Percentiles rank a stretch among this genome's conserved stretches.
phyloP scores from a whole-genome alignment of 108 stramenopile species.

The Nitzschia sp. region DNA sequence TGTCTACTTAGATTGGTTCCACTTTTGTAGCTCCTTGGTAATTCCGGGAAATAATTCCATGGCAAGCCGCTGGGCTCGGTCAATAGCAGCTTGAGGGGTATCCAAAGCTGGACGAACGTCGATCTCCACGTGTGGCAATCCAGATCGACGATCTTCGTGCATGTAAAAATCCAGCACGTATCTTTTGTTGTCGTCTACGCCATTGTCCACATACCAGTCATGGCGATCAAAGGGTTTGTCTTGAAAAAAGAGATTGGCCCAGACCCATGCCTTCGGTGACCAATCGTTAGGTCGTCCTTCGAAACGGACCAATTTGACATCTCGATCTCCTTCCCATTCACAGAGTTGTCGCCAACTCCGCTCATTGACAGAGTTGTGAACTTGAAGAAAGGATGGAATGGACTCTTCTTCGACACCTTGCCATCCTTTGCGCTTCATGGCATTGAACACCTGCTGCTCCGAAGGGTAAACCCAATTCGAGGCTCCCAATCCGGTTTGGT shows the following conservation, averaged over 20 bases:
- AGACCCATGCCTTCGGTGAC: slow-evolving; percentile 88
- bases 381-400: slow-evolving; percentile 79
- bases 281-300: slow-evolving; percentile 88
- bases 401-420: slow-evolving; percentile 72
- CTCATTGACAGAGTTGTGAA: slow-evolving; percentile 97
- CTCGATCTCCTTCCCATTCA: slow-evolving; percentile 64
- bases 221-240: slow-evolving; percentile 94
- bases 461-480: slow-evolving; percentile 91
- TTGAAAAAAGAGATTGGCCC: slow-evolving; percentile 67
- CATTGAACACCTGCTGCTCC: slow-evolving; percentile 97
- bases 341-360: slow-evolving; percentile 79
- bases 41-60: slow-evolving; percentile 75
- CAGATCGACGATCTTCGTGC: slow-evolving; percentile 36
- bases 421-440: slow-evolving; percentile 93
- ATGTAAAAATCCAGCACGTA: slow-evolving; percentile 97
- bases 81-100: slow-evolving; percentile 59
- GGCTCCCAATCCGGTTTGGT: slow-evolving; percentile 10
- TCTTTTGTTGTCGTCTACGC: slow-evolving; percentile 53
- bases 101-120: slow-evolving; percentile 93
- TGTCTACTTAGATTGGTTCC: not conserved
- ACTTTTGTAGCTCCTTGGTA: slow-evolving; percentile 30
- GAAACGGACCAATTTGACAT: slow-evolving; percentile 80
- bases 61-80: slow-evolving; percentile 62
- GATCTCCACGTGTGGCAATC: slow-evolving; percentile 51
- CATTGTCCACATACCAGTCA: slow-evolving; percentile 92